A percentile compares a stretch with the other conserved stretches of the same genome.
Conservation (phyloP, 305 asterid genomes). For the Caryopteris hybrid region DNA sequence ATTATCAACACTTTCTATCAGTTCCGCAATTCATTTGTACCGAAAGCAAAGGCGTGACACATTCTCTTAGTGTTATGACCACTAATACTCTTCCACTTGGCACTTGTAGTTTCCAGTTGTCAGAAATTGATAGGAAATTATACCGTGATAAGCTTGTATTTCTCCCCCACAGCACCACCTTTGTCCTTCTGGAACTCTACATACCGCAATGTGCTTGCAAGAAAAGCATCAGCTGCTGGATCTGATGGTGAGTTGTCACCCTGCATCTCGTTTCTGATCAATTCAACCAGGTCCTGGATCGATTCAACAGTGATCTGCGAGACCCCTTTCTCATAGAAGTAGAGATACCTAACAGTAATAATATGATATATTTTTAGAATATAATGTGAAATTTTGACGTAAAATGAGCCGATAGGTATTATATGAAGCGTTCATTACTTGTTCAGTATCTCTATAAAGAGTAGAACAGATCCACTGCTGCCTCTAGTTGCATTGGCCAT, state of each 20-base stretch:
- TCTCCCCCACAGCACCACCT: constrained; percentile 96
- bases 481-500: constrained; percentile 95
- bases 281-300: constrained; percentile 77
- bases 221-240: constrained; percentile 77
- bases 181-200: constrained; percentile 95
- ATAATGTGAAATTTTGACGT: neutral
- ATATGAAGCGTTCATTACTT: constrained; percentile 44
- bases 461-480: constrained; percentile 71
- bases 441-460: constrained; percentile 92
- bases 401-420: neutral
- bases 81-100: neutral
- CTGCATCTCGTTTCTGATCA: constrained; percentile 78
- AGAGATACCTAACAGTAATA: constrained; percentile 64
- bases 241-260: constrained; percentile 59
- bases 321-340: constrained; percentile 94
- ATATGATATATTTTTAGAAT: neutral
- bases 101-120: neutral
- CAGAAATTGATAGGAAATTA: constrained; percentile 18
- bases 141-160: constrained; percentile 59
- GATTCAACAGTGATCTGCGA: constrained; percentile 72
- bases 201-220: constrained; percentile 82
- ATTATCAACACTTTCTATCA: constrained; percentile 11
- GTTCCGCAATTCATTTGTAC: constrained; percentile 3
- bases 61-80: constrained; percentile 6
- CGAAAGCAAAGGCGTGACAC: neutral